Evolutionary conservation across 108 stramenopile species (phyloP).

Genomic region (Stephanodiscus triporus): DNA sequence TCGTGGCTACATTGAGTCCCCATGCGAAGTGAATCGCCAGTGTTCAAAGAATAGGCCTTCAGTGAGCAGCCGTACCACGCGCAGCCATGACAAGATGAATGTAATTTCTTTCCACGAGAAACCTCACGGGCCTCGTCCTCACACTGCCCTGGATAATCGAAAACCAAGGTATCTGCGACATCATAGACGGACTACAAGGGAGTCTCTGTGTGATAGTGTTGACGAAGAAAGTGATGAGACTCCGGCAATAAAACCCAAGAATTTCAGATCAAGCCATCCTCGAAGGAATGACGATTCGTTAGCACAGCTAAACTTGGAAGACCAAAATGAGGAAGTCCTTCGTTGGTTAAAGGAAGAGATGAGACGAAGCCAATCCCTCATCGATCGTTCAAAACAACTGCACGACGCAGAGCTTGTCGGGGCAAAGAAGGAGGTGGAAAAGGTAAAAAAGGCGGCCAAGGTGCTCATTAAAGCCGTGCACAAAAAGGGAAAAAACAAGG

Average conservation of each 20-base stretch:
- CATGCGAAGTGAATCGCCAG: neutral
- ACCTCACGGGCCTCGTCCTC: constrained; percentile 10
- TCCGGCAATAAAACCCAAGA: constrained; percentile 2
- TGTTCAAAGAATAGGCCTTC: neutral
- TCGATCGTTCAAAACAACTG: constrained; percentile 38
- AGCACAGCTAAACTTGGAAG: constrained; percentile 25
- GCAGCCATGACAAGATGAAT: constrained; percentile 1
- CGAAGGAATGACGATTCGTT: constrained; percentile 14
- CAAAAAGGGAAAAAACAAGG: constrained; percentile 47
- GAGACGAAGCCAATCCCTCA: constrained; percentile 43
- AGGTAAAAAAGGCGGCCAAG: constrained; percentile 49
- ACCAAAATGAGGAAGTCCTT: constrained; percentile 43
- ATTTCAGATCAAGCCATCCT: constrained; percentile 17
- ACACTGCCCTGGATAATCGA: constrained; percentile 1
- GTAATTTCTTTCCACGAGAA: neutral
- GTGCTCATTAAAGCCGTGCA: constrained; percentile 44
- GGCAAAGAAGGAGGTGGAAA: constrained; percentile 42
- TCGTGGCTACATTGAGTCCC: constrained; percentile 6
- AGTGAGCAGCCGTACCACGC: neutral
- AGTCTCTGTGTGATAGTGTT: constrained; percentile 13
- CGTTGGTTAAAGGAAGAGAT: constrained; percentile 52
- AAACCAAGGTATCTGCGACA: neutral
- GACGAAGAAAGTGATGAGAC: constrained; percentile 1
- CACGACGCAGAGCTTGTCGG: constrained; percentile 43
- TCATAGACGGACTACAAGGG: constrained; percentile 16